Evolutionary conservation across 176 grass and related monocot genomes (phyloP), one percentile per base, ranked within the genome.

Genomic region (Tillandsia leiboldiana): DNA sequence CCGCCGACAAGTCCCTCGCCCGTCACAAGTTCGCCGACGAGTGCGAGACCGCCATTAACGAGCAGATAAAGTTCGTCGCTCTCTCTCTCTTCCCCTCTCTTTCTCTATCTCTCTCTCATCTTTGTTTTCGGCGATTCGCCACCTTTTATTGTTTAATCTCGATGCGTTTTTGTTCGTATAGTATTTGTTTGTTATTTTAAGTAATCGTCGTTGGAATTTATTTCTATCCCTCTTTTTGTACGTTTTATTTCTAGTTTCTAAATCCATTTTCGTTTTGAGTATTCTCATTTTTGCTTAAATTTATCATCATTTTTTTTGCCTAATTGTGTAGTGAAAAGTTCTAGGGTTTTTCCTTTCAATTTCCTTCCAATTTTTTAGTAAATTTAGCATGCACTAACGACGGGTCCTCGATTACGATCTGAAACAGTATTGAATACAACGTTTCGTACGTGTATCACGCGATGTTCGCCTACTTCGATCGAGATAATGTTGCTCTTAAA

Each of bases 11-110:
- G 59, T 85, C 82, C 26, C 66, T 85, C 52, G 82, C 82, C 50
- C 77, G 82, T 23, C 70, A 76, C 48, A 85, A 72, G 77, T 80
- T 76, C 51, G 49, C 76, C 8, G 67, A 71, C 24, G 74, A 76
- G 22, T 76, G 67, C 67, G 77, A 80, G 66, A 51, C 57, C 18
- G 77, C 77, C 53, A 63, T 85, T 48, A 85, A 85, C 51, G 72
- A 85, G 51, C 77, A 85, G 59, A 85, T 80, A 29, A 80, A 85
- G 82, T 85, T 57, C 17, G 77, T 62, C 59, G 24, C 49, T 14
- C 74, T 64, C 28, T 12, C 67, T 53, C 66, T 49, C 17, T 53
- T 14, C 48, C 33, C 27, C n/a, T 70, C 27, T 75, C 33, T 42
- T 6, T 42, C 33, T 42, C 0, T 42, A 42, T 42, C 3, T 42